These are phyloP conservation scores for Neurospora cerealis DNA, from an alignment of 495 filamentous ascomycete species.

Conservation along the genomic window DNA sequence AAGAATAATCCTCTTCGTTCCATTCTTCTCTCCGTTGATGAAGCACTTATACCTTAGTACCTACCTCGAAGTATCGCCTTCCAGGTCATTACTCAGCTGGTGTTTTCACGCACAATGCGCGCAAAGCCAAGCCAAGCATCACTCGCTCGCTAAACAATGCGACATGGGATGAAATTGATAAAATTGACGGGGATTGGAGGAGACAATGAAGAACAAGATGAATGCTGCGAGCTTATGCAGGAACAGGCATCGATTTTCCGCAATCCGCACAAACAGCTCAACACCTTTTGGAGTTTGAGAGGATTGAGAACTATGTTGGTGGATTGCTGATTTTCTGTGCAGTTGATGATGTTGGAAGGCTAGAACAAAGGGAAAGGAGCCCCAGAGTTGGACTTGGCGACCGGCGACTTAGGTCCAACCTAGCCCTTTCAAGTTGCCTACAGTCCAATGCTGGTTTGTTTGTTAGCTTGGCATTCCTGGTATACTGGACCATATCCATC, in stretches of 20 bases:
- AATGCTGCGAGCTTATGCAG: not conserved
- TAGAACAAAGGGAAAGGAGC: not conserved
- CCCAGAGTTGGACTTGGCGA: no score
- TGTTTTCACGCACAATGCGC: slow-evolving; percentile 22
- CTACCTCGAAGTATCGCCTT: not conserved
- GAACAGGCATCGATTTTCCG: not conserved
- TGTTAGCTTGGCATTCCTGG: no score
- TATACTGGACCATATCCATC: no score
- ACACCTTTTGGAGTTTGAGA: not conserved
- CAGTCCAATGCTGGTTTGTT: no score
- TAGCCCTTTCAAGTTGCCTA: no score
- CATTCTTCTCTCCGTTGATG: no score
- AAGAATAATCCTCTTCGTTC: no score
- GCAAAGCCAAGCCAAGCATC: slow-evolving; percentile 4
- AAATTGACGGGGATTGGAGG: not conserved
- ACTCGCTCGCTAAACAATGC: not conserved
- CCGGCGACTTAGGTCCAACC: no score
- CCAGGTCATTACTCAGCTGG: slow-evolving; percentile 10
- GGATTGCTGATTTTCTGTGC: no score
- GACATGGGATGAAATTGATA: not conserved
- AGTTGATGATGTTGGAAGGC: not conserved
- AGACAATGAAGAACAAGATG: not conserved
- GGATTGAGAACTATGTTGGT: not conserved
- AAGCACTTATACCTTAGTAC: not conserved
- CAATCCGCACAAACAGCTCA: not conserved